phyloP scores from a whole-genome alignment of 192 early-diverging fungal genomes.

The Pilobolus umbonatus region DNA sequence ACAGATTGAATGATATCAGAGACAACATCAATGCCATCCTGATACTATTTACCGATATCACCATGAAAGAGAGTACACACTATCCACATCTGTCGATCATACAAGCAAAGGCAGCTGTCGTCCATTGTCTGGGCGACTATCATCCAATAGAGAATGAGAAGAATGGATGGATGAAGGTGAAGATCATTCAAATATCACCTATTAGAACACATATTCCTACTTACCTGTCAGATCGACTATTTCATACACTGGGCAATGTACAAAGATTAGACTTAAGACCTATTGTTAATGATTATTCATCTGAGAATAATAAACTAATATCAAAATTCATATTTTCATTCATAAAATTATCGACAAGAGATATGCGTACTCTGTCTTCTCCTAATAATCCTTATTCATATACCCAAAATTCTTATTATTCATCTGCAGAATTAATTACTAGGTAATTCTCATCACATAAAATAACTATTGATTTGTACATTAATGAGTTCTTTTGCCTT shows the following conservation, averaged over 20 bases:
- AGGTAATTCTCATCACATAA: no score
- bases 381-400: no score
- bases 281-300: constrained; percentile 11
- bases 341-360: no score
- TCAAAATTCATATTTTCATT: no score
- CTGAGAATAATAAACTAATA: not conserved
- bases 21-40: constrained; percentile 6
- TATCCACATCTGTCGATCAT: not conserved
- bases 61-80: not conserved
- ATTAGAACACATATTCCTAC: constrained; percentile 10
- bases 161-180: constrained; percentile 25
- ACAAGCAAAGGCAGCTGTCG: constrained; percentile 2
- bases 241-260: no score
- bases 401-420: no score
- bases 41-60: not conserved
- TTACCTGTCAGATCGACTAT: constrained; percentile 2
- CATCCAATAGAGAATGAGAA: not conserved
- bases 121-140: constrained; percentile 12
- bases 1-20: no score
- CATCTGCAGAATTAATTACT: no score
- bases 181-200: constrained; percentile 1
- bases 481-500: no score
- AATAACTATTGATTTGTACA: no score
- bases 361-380: no score
- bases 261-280: no score